phyloP scores from a whole-genome alignment of 2,329 filamentous ascomycete genomes.

The Phyllosticta citribraziliensis region DNA sequence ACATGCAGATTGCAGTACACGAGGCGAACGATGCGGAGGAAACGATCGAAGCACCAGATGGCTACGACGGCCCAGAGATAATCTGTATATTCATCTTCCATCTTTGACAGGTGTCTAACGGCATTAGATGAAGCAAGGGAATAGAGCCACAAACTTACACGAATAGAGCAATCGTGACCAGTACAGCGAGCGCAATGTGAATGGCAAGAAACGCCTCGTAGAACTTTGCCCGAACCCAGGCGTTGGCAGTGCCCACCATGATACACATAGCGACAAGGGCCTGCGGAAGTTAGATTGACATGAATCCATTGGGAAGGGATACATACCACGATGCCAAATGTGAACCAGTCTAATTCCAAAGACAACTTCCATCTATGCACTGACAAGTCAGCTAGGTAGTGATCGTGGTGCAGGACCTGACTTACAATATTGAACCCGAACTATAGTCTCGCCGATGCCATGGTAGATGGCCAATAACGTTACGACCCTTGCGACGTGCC shows the following conservation, averaged over 20 bases:
- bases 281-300: not conserved
- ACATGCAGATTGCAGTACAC: constrained; percentile 36
- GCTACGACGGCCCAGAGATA: constrained; percentile 41
- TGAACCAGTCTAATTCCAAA: not conserved
- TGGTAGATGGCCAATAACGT: constrained; percentile 55
- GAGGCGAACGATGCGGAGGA: constrained; percentile 36
- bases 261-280: constrained; percentile 36
- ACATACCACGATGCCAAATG: not conserved
- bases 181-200: constrained; percentile 31
- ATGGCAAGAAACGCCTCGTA: constrained; percentile 36
- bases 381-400: not conserved
- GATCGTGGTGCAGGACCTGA: not conserved
- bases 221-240: constrained; percentile 41
- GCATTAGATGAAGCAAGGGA: constrained; percentile 8
- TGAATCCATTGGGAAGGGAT: not conserved
- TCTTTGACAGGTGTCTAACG: constrained; percentile 43
- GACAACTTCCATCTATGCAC: not conserved
- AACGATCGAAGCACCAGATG: constrained; percentile 43
- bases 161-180: constrained; percentile 42
- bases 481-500: constrained; percentile 54
- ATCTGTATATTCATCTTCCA: constrained; percentile 38
- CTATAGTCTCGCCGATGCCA: constrained; percentile 48
- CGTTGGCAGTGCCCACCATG: constrained; percentile 38
- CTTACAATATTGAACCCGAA: constrained; percentile 26
- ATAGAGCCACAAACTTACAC: constrained; percentile 29